Percentiles rank a stretch among this genome's conserved stretches.
These are phyloP conservation scores for Acacia pycnantha DNA, from an alignment of 331 rosid genomes.

Conservation along the genomic window DNA sequence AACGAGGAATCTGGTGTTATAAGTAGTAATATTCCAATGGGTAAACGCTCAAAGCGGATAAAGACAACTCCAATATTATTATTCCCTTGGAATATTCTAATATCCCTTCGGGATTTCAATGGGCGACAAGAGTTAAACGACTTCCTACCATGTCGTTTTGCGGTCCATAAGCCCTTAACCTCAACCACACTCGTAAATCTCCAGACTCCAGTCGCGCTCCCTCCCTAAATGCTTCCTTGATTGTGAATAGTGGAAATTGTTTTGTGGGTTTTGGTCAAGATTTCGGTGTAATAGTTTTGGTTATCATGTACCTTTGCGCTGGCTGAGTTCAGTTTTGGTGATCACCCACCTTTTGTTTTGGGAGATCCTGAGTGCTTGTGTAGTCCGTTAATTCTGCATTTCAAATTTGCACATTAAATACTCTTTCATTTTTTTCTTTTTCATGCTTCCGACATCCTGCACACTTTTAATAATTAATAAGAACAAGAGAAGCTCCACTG, in stretches of 20 bases:
- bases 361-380: not conserved
- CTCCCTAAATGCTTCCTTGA: too few relatives aligned
- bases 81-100: conserved; percentile 55
- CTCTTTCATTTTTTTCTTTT: not conserved
- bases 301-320: too few relatives aligned
- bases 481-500: not conserved
- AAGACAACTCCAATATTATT: conserved; percentile 11
- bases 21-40: conserved; percentile 33
- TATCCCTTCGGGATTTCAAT: not conserved
- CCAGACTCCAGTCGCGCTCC: too few relatives aligned
- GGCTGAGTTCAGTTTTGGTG: too few relatives aligned
- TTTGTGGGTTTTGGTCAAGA: too few relatives aligned
- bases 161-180: too few relatives aligned
- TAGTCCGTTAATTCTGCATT: not conserved
- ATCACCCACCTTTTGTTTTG: too few relatives aligned
- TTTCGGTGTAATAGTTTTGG: too few relatives aligned
- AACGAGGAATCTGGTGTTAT: conserved; percentile 16
- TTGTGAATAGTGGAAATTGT: too few relatives aligned
- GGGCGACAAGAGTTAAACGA: not conserved
- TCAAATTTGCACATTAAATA: not conserved
- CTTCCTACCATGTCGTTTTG: not conserved
- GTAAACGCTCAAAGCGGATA: not conserved
- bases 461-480: not conserved
- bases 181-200: too few relatives aligned
- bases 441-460: not conserved